A percentile compares a stretch with the other conserved stretches of the same genome.
Evolutionary conservation across 2,329 filamentous ascomycete species (phyloP).

Genomic region (Aspergillus fijiensis): DNA sequence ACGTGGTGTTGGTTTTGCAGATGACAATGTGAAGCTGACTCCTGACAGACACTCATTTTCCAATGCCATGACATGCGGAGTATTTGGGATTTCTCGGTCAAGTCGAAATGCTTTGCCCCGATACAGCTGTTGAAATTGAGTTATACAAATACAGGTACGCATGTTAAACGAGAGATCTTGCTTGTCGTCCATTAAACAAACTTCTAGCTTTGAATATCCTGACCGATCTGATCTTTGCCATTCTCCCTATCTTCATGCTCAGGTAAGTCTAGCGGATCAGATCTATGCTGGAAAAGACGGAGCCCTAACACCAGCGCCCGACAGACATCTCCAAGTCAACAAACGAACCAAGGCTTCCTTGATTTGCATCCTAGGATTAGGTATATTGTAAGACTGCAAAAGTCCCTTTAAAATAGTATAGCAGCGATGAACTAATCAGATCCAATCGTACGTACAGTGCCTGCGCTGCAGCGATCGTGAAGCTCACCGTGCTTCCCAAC

Average conservation of each 20-base stretch:
- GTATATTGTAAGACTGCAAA: constrained; percentile 40
- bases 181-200: too few species aligned
- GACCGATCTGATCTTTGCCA: constrained; percentile 44
- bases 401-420: too few species aligned
- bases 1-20: constrained; percentile 18
- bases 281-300: too few species aligned
- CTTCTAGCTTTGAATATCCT: constrained; percentile 34
- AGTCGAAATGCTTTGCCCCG: constrained; percentile 45
- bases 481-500: constrained; percentile 40
- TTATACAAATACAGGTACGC: constrained; percentile 42
- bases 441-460: constrained; percentile 25
- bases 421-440: too few species aligned
- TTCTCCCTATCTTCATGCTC: constrained; percentile 44
- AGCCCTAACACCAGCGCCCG: background rate
- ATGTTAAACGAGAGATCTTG: background rate
- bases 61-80: constrained; percentile 51
- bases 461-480: constrained; percentile 45
- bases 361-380: constrained; percentile 40
- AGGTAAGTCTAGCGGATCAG: constrained; percentile 17
- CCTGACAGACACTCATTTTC: constrained; percentile 46
- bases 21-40: constrained; percentile 19
- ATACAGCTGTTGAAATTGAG: constrained; percentile 44
- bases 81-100: constrained; percentile 46
- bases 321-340: constrained; percentile 40
- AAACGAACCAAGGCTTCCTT: constrained; percentile 38